Evolutionary conservation across 148 eudicot genomes (phyloP).

Genomic region (Arbutus unedo): DNA sequence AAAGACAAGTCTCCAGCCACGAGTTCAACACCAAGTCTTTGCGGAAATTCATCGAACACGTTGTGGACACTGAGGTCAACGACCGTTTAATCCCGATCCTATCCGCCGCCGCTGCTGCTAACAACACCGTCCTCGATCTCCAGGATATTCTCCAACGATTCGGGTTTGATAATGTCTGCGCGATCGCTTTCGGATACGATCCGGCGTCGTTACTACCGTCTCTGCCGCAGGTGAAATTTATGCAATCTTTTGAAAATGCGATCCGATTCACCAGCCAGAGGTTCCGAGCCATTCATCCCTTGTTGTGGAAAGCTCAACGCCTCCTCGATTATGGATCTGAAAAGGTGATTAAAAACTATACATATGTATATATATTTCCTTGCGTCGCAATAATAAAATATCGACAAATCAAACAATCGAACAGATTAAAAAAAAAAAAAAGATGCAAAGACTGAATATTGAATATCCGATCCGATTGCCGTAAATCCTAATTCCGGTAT

Average conservation of each 20-base stretch:
- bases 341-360: not conserved
- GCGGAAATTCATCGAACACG: not conserved
- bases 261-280: constrained; percentile 20
- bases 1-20: not conserved
- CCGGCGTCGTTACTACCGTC: constrained; percentile 14
- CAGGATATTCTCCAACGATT: constrained; percentile 32
- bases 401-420: not conserved
- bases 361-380: too few relatives aligned
- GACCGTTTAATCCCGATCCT: not conserved
- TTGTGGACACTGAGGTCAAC: not conserved
- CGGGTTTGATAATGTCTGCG: constrained; percentile 33
- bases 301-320: constrained; percentile 14
- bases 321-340: constrained; percentile 16
- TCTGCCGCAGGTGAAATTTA: constrained; percentile 14
- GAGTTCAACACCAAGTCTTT: not conserved
- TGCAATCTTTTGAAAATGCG: constrained; percentile 20
- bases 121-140: constrained; percentile 20
- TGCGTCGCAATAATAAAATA: too few relatives aligned
- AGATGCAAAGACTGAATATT: not conserved
- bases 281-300: constrained; percentile 5
- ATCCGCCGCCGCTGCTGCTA: constrained; percentile 15
- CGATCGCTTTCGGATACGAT: constrained; percentile 27
- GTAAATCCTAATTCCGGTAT: not conserved
- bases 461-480: not conserved
- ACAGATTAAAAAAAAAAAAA: not conserved